phyloP scores from a whole-genome alignment of 2,329 filamentous ascomycete genomes.

The Pyrenophora teres region DNA sequence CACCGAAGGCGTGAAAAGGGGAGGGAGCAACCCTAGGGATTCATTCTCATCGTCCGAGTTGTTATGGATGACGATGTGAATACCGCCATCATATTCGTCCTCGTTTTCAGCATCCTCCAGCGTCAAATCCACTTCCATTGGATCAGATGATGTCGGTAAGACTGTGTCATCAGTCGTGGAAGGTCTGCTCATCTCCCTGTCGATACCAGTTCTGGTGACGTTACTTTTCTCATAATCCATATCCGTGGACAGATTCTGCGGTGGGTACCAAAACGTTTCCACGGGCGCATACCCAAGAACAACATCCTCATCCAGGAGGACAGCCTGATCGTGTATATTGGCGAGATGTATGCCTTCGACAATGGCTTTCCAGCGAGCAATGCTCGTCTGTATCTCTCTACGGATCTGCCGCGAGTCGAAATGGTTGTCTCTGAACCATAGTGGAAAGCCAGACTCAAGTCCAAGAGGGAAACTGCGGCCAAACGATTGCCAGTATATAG shows the following conservation, averaged over 20 bases:
- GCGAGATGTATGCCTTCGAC: neutral
- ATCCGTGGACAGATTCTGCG: too few species aligned
- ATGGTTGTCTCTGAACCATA: neutral
- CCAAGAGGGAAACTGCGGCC: neutral
- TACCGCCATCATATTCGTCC: neutral
- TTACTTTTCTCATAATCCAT: too few species aligned
- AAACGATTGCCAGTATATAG: neutral
- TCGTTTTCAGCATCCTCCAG: neutral
- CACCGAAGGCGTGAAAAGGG: too few species aligned
- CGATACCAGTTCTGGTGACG: too few species aligned
- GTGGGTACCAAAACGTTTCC: neutral
- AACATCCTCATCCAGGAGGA: neutral
- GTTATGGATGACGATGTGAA: too few species aligned
- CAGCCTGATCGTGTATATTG: neutral
- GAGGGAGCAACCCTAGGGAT: neutral
- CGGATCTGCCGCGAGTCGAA: slow-evolving; percentile 14
- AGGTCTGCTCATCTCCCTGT: neutral
- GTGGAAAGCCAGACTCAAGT: neutral
- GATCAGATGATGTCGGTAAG: neutral
- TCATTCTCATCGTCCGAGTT: neutral
- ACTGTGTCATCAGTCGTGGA: neutral
- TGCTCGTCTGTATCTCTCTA: slow-evolving; percentile 6
- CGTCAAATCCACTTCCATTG: neutral
- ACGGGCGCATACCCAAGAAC: neutral
- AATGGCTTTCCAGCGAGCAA: slow-evolving; percentile 5